A percentile compares a stretch with the other conserved stretches of the same genome.
Evolutionary conservation across 2,329 filamentous ascomycete genomes (phyloP).

Genomic region (Aquanectria penicillioides): DNA sequence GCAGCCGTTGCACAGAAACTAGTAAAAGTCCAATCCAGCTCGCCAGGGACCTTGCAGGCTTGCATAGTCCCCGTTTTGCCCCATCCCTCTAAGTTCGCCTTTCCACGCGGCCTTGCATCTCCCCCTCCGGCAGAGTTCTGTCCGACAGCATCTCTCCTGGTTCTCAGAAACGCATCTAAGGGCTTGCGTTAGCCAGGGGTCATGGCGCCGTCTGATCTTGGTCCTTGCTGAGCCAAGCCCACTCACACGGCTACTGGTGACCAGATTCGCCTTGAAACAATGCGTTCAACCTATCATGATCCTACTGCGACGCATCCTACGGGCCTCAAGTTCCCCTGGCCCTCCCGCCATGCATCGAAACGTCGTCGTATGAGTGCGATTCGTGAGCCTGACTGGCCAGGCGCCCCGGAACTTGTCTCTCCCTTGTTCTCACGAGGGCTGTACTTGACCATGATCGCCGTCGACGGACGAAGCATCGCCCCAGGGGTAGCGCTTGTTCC

Average conservation of each 20-base stretch:
- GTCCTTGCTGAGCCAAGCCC: conserved; percentile 32
- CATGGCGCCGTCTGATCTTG: conserved; percentile 32
- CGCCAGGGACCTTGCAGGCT: conserved; percentile 25
- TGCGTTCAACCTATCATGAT: conserved; percentile 44
- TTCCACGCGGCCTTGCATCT: conserved; percentile 9
- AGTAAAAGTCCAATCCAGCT: conserved; percentile 21
- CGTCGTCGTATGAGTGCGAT: conserved; percentile 36
- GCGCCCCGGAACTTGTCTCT: conserved; percentile 37
- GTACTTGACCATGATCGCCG: conserved; percentile 31
- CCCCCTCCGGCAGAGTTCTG: not conserved
- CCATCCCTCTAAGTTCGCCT: conserved; percentile 11
- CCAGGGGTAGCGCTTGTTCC: conserved; percentile 29
- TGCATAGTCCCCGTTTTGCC: conserved; percentile 29
- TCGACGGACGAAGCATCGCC: conserved; percentile 20
- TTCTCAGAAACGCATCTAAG: conserved; percentile 28
- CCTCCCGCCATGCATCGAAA: conserved; percentile 53
- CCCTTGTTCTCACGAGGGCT: conserved; percentile 41
- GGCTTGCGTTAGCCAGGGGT: conserved; percentile 38
- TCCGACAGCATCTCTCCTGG: not conserved
- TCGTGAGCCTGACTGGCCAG: conserved; percentile 37
- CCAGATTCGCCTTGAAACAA: conserved; percentile 43
- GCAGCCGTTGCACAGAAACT: conserved; percentile 22
- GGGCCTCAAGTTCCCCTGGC: conserved; percentile 43
- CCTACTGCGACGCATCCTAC: conserved; percentile 29
- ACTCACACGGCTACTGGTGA: conserved; percentile 39